Evolutionary conservation across 2,329 filamentous ascomycete species (phyloP).

Genomic region (Chaetomiaceae sp.): DNA sequence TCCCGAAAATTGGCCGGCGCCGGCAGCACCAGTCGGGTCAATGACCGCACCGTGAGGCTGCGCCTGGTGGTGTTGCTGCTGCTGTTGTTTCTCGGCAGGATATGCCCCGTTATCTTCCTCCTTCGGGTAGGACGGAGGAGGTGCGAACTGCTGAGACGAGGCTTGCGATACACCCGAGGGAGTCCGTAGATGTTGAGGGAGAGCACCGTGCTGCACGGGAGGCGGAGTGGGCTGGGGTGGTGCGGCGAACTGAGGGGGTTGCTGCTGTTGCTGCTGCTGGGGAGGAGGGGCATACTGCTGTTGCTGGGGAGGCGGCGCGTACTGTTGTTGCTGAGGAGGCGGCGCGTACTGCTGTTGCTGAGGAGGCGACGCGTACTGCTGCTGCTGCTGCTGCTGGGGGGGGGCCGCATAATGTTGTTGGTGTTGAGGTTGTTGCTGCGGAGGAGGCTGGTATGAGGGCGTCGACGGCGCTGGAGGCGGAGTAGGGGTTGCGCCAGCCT

Average conservation of each 20-base stretch:
- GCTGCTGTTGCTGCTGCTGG: constrained; percentile 29
- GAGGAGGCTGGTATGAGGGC: constrained; percentile 31
- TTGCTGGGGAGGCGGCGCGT: constrained; percentile 20
- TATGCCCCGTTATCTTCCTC: constrained; percentile 24
- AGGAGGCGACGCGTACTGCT: constrained; percentile 32
- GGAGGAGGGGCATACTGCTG: constrained; percentile 31
- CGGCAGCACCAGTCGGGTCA: constrained; percentile 30
- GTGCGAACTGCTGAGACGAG: constrained; percentile 27
- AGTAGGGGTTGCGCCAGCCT: constrained; percentile 29
- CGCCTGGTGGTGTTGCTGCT: constrained; percentile 17
- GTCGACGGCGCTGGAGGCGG: constrained; percentile 29
- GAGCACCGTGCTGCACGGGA: constrained; percentile 25
- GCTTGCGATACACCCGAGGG: constrained; percentile 28
- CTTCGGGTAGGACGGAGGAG: constrained; percentile 31
- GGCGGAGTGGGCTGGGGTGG: constrained; percentile 14
- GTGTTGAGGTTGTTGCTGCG: constrained; percentile 29
- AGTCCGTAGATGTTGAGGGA: constrained; percentile 36
- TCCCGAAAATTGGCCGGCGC: constrained; percentile 57
- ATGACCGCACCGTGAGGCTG: constrained; percentile 19
- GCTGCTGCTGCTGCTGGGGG: constrained; percentile 25
- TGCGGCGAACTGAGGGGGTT: constrained; percentile 24
- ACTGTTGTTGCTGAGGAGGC: constrained; percentile 30
- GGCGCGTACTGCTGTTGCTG: constrained; percentile 32
- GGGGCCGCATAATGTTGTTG: constrained; percentile 24
- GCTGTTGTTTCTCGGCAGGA: constrained; percentile 27